These are phyloP conservation scores for Lentinula detonsa DNA, from an alignment of 768 basidiomycete genomes.

Conservation along the genomic window DNA sequence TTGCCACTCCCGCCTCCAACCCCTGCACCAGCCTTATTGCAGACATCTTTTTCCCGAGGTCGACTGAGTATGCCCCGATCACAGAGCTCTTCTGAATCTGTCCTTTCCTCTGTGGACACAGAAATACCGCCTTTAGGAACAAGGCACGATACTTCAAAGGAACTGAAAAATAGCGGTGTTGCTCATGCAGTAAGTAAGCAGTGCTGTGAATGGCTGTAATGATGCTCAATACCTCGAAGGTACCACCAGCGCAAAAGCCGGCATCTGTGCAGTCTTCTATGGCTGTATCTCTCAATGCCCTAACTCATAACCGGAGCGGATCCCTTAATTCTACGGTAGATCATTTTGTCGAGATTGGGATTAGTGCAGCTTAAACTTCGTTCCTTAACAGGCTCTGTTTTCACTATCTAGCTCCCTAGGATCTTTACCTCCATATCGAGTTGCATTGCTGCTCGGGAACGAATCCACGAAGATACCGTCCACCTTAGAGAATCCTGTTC, in stretches of 20 bases:
- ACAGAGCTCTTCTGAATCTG: not conserved
- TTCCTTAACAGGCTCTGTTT: not conserved
- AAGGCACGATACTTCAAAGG: not conserved
- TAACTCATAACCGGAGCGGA: not conserved
- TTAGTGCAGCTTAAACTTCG: too few species aligned
- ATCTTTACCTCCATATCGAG: not conserved
- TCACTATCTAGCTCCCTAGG: not conserved
- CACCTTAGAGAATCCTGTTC: not conserved
- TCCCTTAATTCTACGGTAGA: not conserved
- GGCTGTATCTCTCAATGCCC: not conserved
- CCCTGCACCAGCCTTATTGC: not conserved
- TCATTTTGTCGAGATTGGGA: not conserved
- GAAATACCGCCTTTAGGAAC: not conserved
- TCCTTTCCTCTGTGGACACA: not conserved
- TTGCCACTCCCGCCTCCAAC: not conserved
- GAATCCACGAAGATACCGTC: not conserved
- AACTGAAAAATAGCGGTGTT: not conserved
- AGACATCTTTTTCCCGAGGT: not conserved
- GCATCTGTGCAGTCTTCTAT: not conserved
- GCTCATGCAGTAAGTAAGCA: not conserved
- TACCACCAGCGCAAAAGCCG: not conserved
- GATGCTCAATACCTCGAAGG: not conserved
- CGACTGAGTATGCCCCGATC: not conserved
- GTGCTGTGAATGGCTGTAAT: not conserved
- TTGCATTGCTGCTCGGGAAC: not conserved